Conservation (phyloP, 371 early-diverging fungal genomes). For the Capniomyces stellatus region DNA sequence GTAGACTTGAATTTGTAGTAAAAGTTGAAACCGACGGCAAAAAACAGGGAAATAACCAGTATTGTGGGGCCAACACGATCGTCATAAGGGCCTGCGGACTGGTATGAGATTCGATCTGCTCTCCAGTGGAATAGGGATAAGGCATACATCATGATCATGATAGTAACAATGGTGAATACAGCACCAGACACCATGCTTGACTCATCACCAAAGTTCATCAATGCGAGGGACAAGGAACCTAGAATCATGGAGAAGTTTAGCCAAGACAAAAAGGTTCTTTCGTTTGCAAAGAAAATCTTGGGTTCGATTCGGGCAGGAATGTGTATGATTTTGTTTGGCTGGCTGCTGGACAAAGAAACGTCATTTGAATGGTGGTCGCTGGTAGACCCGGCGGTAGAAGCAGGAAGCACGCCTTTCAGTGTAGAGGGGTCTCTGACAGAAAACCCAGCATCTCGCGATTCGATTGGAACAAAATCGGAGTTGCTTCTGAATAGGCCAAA, state of each 20-base stretch:
- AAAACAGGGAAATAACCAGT: constrained; percentile 65
- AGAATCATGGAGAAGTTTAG: constrained; percentile 56
- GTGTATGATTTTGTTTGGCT: constrained; percentile 41
- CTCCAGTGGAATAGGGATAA: constrained; percentile 87
- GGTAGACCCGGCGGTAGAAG: neutral
- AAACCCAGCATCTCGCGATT: constrained; percentile 10
- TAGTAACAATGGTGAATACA: constrained; percentile 60
- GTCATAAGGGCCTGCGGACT: constrained; percentile 61
- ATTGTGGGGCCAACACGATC: constrained; percentile 66
- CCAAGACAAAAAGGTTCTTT: constrained; percentile 95
- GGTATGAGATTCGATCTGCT: constrained; percentile 49
- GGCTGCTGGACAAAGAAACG: neutral
- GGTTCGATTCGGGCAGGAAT: constrained; percentile 91
- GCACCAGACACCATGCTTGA: constrained; percentile 54
- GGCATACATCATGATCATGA: constrained; percentile 77
- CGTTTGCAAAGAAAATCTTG: constrained; percentile 99
- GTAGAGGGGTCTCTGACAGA: constrained; percentile 4
- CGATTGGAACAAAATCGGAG: neutral
- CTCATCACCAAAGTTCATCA: constrained; percentile 71
- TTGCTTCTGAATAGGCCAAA: neutral
- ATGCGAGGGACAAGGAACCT: constrained; percentile 55
- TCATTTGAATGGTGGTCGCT: neutral
- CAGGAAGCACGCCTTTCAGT: neutral
- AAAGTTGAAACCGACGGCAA: constrained; percentile 80
- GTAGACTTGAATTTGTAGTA: constrained; percentile 48